Evolutionary conservation across 768 basidiomycete genomes (phyloP), one percentile per base, ranked within the genome.

Genomic region (Xanthoconium stramineum): DNA sequence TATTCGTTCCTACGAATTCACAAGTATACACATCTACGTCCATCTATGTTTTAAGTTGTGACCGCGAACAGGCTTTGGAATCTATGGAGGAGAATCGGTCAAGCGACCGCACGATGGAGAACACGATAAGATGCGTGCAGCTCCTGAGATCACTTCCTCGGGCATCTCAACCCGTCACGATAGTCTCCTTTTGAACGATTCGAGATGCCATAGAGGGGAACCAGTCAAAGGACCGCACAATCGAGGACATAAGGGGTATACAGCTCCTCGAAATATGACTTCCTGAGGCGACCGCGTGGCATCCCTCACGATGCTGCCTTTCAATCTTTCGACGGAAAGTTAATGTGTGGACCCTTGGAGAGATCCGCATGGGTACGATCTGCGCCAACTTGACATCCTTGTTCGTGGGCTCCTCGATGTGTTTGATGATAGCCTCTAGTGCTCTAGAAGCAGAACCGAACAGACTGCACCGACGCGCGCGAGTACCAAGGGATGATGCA

Each of bases 401-500:
- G 53, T 70, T 69, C 67, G 66, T 35, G 74, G 80, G 59, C 54
- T 80, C 77, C 42, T 76, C 73, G 35, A 53, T 38, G 15, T 45
- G 52, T 10, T 8, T 19, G 30, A 53, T 47, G 46, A 78, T 77
- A 36, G 59, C 58, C 52, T 0, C 40, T 20, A 8, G 60, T 66
- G 6, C 69, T 72, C 15, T 57, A 65, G 33, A 47, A 6, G 20
- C 55, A 55, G 2, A 29, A 15, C 4, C 74, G 65, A 0, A 49
- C 39, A 0, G 76, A 66, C 38, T 2, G 56, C 57, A 3, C 64
- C 69, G 1, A 73, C 3, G 0, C 77, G 74, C 0, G 76, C 70
- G 7, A 80, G 79, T 0, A 74, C 66, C 79, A 83, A 0, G 82
- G 80, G 33, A 85, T 81, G 29, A 78, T 64, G 0, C 81, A 81